Evolutionary conservation across 2,329 filamentous ascomycete genomes (phyloP).

Genomic region (Ophiosphaerella korrae): DNA sequence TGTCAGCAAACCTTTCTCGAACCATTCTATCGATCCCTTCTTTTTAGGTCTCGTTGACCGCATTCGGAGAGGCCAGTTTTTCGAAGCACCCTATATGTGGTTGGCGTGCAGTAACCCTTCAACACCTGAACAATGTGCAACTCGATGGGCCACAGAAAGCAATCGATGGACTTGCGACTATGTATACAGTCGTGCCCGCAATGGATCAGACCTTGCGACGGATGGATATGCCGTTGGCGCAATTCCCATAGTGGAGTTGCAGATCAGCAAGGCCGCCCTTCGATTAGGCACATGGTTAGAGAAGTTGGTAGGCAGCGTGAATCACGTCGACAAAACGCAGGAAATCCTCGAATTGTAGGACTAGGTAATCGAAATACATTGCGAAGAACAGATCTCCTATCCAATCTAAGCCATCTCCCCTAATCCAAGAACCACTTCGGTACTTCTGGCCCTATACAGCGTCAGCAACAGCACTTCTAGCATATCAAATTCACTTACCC

Average conservation of each 20-base stretch:
- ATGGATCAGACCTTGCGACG: slow-evolving; percentile 41
- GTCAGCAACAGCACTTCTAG: too few species aligned
- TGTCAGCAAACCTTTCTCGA: slow-evolving; percentile 41
- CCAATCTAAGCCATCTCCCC: not conserved
- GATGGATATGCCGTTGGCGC: slow-evolving; percentile 47
- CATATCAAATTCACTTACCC: slow-evolving; percentile 24
- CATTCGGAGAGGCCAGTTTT: slow-evolving; percentile 44
- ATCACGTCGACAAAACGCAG: slow-evolving; percentile 7
- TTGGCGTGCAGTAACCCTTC: slow-evolving; percentile 42
- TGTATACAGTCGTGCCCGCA: slow-evolving; percentile 41
- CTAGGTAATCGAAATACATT: not conserved
- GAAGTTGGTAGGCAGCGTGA: slow-evolving; percentile 30
- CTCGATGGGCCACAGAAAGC: slow-evolving; percentile 46
- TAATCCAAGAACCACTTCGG: not conserved
- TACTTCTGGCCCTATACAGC: too few species aligned
- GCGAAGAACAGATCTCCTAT: not conserved
- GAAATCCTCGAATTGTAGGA: slow-evolving; percentile 25
- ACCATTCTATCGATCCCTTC: slow-evolving; percentile 43
- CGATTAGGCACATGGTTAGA: slow-evolving; percentile 49
- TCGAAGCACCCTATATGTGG: slow-evolving; percentile 44
- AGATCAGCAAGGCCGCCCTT: slow-evolving; percentile 49
- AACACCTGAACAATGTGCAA: slow-evolving; percentile 40
- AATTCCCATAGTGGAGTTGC: slow-evolving; percentile 49
- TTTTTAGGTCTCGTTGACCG: slow-evolving; percentile 43
- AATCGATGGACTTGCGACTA: slow-evolving; percentile 49